phyloP scores from a whole-genome alignment of 78 protist genomes.

The Monocercomonoides exilis region DNA sequence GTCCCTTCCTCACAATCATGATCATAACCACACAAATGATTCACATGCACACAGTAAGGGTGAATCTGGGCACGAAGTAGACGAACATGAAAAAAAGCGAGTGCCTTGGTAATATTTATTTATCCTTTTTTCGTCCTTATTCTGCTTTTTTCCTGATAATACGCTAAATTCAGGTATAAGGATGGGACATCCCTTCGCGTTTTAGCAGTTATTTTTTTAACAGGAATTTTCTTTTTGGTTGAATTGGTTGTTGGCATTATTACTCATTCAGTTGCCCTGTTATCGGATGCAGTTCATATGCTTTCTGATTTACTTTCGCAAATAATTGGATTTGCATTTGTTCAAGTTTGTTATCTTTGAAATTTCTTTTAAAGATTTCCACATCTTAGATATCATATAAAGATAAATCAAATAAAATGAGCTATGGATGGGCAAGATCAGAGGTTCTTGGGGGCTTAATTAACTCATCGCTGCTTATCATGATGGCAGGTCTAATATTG shows the following conservation, averaged over 20 bases:
- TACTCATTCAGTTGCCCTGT: constrained; percentile 44
- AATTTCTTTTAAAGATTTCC: not conserved
- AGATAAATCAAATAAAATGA: constrained; percentile 26
- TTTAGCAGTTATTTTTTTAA: not conserved
- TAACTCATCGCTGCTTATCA: constrained; percentile 63
- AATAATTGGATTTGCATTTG: constrained; percentile 36
- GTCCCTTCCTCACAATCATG: too few species aligned
- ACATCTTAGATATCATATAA: not conserved
- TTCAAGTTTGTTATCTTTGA: not conserved
- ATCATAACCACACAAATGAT: too few species aligned
- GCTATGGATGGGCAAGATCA: constrained; percentile 71
- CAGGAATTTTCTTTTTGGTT: constrained; percentile 24
- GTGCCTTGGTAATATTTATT: too few species aligned
- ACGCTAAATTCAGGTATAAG: not conserved
- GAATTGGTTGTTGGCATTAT: constrained; percentile 32
- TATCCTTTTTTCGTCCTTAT: too few species aligned
- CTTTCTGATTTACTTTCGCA: constrained; percentile 63
- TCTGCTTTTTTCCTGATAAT: too few species aligned
- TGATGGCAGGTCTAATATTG: constrained; percentile 54
- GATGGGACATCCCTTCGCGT: not conserved
- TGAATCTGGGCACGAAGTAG: too few species aligned
- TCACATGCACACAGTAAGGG: too few species aligned
- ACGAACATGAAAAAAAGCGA: too few species aligned
- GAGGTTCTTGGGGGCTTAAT: constrained; percentile 76
- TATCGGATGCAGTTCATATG: constrained; percentile 78